Evolutionary conservation across 2,329 filamentous ascomycete genomes (phyloP).

Genomic region (Scleromitrula shiraiana): DNA sequence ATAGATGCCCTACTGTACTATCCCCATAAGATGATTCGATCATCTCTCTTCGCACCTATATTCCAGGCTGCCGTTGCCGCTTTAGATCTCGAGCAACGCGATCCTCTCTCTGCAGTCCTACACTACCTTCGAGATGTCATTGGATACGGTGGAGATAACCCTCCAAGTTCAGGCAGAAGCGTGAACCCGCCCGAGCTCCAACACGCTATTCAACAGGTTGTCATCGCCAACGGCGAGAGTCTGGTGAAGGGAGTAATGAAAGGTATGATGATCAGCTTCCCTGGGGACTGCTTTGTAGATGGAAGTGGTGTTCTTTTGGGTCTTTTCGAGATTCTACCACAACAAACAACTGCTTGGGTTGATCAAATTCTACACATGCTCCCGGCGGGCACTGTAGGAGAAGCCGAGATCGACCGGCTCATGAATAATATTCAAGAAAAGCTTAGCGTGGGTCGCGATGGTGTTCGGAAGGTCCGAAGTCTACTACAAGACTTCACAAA

Average conservation of each 20-base stretch:
- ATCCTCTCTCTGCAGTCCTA: conserved; percentile 82
- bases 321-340: conserved; percentile 79
- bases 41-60: conserved; percentile 70
- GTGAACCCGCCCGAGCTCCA: conserved; percentile 62
- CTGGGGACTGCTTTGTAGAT: conserved; percentile 89
- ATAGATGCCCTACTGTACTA: conserved; percentile 92
- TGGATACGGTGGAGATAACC: conserved; percentile 75
- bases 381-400: conserved; percentile 71
- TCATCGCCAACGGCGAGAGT: conserved; percentile 62
- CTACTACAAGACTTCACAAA: conserved; percentile 96
- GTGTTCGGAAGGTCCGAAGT: conserved; percentile 68
- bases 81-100: conserved; percentile 80
- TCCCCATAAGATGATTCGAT: conserved; percentile 73
- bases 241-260: conserved; percentile 86
- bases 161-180: conserved; percentile 51
- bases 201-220: conserved; percentile 62
- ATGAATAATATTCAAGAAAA: conserved; percentile 74
- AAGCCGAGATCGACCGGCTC: conserved; percentile 72
- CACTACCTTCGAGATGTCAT: conserved; percentile 91
- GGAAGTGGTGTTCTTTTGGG: conserved; percentile 86
- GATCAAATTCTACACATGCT: conserved; percentile 76
- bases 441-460: conserved; percentile 54
- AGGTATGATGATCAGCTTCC: conserved; percentile 99
- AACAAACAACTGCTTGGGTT: conserved; percentile 74
- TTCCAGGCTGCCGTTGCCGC: conserved; percentile 82